phyloP scores from a whole-genome alignment of 2,329 filamentous ascomycete genomes.

The Hymenoscyphus infarciens region DNA sequence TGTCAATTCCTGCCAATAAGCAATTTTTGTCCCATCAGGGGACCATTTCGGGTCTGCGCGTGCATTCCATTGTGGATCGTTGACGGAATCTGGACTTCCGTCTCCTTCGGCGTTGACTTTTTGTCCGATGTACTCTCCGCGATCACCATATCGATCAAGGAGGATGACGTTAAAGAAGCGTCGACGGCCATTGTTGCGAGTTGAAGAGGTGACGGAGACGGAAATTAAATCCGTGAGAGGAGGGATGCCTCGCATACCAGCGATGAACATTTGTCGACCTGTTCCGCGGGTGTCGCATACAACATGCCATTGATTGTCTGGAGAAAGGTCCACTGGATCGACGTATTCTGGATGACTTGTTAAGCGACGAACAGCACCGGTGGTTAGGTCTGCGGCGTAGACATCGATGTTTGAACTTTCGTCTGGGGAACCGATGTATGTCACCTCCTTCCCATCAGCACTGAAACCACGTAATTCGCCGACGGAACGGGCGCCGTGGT shows the following conservation, averaged over 20 bases:
- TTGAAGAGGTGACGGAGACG: constrained; percentile 32
- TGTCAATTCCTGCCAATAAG: constrained; percentile 42
- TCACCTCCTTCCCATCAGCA: constrained; percentile 41
- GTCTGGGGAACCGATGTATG: constrained; percentile 37
- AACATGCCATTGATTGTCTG: constrained; percentile 43
- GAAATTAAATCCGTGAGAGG: constrained; percentile 28
- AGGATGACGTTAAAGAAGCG: constrained; percentile 46
- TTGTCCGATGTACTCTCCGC: constrained; percentile 43
- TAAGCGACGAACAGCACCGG: constrained; percentile 41
- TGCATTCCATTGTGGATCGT: constrained; percentile 48
- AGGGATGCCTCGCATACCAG: constrained; percentile 37
- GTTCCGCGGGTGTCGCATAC: constrained; percentile 43
- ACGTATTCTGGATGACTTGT: constrained; percentile 44
- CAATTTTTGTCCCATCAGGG: constrained; percentile 41
- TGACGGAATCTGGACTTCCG: constrained; percentile 37
- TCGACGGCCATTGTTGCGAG: constrained; percentile 44
- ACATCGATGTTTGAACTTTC: constrained; percentile 46
- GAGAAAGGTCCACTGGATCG: constrained; percentile 42
- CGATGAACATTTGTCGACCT: constrained; percentile 42
- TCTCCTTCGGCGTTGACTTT: constrained; percentile 40
- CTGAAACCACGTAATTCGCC: constrained; percentile 46
- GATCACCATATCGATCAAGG: constrained; percentile 43
- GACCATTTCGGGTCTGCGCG: constrained; percentile 43
- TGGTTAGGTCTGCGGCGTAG: constrained; percentile 40
- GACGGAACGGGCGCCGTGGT: constrained; percentile 36